Evolutionary conservation across 345 rosid species (phyloP).

Genomic region (Citrus hindsii): DNA sequence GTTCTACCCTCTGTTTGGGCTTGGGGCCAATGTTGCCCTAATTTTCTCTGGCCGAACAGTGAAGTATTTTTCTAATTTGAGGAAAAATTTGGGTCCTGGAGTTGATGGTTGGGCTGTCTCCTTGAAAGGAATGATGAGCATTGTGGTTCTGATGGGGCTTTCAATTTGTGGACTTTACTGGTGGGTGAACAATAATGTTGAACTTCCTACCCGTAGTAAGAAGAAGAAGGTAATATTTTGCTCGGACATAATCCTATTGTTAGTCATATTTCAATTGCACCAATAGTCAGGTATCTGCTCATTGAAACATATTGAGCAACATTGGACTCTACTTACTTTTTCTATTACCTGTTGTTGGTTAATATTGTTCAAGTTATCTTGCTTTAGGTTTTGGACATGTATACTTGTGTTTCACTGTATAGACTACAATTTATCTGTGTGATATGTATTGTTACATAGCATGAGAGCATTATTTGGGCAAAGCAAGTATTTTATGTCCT

Average conservation of each 20-base stretch:
- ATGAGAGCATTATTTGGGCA: neutral
- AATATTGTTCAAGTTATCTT: neutral
- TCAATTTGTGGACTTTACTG: conserved; percentile 83
- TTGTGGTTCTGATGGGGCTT: conserved; percentile 84
- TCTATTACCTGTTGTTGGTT: neutral
- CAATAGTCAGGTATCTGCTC: neutral
- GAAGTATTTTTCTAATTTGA: conserved; percentile 88
- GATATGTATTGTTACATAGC: neutral
- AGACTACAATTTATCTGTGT: neutral
- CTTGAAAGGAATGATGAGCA: conserved; percentile 94
- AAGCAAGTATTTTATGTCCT: neutral
- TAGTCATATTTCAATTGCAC: conserved; percentile 6
- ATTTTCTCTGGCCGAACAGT: conserved; percentile 95
- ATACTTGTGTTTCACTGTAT: neutral
- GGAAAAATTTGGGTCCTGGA: conserved; percentile 88
- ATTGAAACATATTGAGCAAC: neutral
- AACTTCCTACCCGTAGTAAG: conserved; percentile 88
- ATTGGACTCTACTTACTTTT: neutral
- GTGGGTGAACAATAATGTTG: conserved; percentile 82
- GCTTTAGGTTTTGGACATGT: neutral
- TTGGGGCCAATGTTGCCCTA: conserved; percentile 93
- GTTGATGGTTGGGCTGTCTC: conserved; percentile 99
- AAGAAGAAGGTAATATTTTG: conserved; percentile 80
- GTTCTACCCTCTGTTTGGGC: conserved; percentile 93
- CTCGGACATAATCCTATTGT: neutral